Percentiles rank a stretch among this genome's conserved stretches.
phyloP scores from a whole-genome alignment of 2,329 filamentous ascomycete genomes.

The Cercospora janseana region DNA sequence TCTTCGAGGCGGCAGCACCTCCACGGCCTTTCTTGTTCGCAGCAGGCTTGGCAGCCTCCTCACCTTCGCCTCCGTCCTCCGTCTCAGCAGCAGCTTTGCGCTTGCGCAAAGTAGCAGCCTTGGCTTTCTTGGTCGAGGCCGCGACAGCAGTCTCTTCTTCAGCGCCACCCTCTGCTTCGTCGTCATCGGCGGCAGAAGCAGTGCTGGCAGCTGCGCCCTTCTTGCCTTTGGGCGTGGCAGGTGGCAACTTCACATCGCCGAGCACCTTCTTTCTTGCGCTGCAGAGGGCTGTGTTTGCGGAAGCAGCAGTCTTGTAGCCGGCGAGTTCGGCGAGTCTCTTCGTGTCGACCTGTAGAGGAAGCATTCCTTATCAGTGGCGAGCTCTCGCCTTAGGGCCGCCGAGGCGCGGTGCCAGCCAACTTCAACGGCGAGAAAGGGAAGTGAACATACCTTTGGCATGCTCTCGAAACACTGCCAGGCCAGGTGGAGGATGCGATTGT shows the following conservation, averaged over 20 bases:
- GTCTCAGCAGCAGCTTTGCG: slow-evolving; percentile 1
- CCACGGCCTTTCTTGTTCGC: slow-evolving; percentile 9
- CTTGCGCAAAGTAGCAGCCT: background rate
- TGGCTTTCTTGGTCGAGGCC: slow-evolving; percentile 1
- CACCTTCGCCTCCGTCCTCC: slow-evolving; percentile 8
- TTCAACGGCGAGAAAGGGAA: background rate
- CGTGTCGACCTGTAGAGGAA: slow-evolving; percentile 28
- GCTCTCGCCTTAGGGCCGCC: too few relatives aligned
- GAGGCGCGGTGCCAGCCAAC: too few relatives aligned
- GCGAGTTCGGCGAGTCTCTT: slow-evolving; percentile 21
- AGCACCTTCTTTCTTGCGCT: slow-evolving; percentile 71
- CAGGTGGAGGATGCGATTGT: slow-evolving; percentile 10
- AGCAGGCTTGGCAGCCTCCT: slow-evolving; percentile 1
- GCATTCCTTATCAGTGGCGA: too few relatives aligned
- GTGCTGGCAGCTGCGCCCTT: background rate
- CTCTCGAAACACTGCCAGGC: slow-evolving; percentile 18
- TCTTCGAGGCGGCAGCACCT: background rate
- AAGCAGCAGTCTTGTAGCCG: slow-evolving; percentile 25
- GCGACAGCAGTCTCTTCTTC: background rate
- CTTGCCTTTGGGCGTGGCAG: slow-evolving; percentile 5
- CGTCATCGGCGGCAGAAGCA: background rate
- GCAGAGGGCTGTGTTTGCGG: slow-evolving; percentile 42
- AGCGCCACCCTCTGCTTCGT: slow-evolving; percentile 1
- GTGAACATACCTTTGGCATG: slow-evolving; percentile 13
- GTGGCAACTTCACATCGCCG: slow-evolving; percentile 50